These are phyloP conservation scores for Candida pseudoviswanathii DNA, from an alignment of 1,139 yeast species.

Conservation along the genomic window DNA sequence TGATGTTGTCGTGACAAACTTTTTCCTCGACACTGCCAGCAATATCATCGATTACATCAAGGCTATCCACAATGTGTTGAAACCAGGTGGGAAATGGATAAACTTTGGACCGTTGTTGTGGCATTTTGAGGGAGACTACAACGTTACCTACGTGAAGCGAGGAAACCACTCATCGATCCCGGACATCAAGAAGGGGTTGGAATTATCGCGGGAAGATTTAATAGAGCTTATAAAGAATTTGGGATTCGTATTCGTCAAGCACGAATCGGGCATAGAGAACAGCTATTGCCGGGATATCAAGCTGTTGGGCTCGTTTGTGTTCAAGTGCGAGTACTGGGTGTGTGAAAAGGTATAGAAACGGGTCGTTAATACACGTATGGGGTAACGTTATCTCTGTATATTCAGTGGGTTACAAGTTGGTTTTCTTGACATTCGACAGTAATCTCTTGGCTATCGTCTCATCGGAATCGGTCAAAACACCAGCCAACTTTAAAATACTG, in stretches of 20 bases:
- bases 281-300: slow-evolving; percentile 58
- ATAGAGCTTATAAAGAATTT: slow-evolving; percentile 45
- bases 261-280: slow-evolving; percentile 46
- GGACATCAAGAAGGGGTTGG: slow-evolving; percentile 57
- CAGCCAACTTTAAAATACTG: slow-evolving; percentile 61
- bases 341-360: slow-evolving; percentile 27
- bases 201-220: slow-evolving; percentile 64
- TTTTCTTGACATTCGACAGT: slow-evolving; percentile 24
- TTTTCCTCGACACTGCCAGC: slow-evolving; percentile 78
- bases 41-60: slow-evolving; percentile 71
- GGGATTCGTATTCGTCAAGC: slow-evolving; percentile 57
- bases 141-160: slow-evolving; percentile 22
- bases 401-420: slow-evolving; percentile 8
- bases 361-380: background rate
- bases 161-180: slow-evolving; percentile 32
- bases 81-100: slow-evolving; percentile 68
- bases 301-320: slow-evolving; percentile 59
- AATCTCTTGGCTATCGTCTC: slow-evolving; percentile 34
- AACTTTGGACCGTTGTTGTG: slow-evolving; percentile 86
- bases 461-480: slow-evolving; percentile 49
- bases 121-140: slow-evolving; percentile 72
- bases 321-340: slow-evolving; percentile 75
- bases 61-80: slow-evolving; percentile 55
- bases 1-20: slow-evolving; percentile 68
- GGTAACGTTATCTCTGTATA: no score